Evolutionary conservation across 192 early-diverging fungal genomes (phyloP), one percentile per base, ranked within the genome.

Genomic region (Linderina pennispora): DNA sequence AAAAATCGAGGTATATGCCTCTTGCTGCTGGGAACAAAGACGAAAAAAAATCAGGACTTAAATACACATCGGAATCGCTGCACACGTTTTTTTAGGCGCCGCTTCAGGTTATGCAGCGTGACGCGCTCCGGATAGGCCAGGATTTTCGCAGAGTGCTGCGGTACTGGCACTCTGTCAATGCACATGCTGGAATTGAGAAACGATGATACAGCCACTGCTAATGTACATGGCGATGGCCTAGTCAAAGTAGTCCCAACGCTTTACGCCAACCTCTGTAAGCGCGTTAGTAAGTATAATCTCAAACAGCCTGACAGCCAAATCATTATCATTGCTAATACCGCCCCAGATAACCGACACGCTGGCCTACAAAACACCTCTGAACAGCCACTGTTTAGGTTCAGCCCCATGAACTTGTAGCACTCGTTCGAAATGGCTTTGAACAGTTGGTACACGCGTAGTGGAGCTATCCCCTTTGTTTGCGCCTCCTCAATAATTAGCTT

Each of bases 161-260:
- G 97, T 0, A 99, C 89, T 10, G 94, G 95, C 1, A 89, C 85
- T 58, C 94, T 87, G 61, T 98, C 95, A 44, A 99, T 99, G 16
- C 91, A 82, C 67, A 98, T 78, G 69, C 97, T 98, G 4, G 97
- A 95, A 57, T 99, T 95, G 95, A 3, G 94, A 96, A 68, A 99
- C 98, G 42, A 99, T 95, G 4, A 95, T 99, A 60, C 97, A 80
- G 3, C 89, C 95, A 24, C 94, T 87, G 66, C 92, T 97, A 49
- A 99, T 92, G 57, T 94, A 99, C 90, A 97, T 94, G 23, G 91
- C 93, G 26, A 87, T 85, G 20, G 88, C 83, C 5, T 96, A 68
- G 42, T 93, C 91, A 50, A 99, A 62, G 45, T 88, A 94, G 50
- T 99, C 96, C 96, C 94, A 94, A 74, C 89, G 87, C 9, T 41